A percentile compares a stretch with the other conserved stretches of the same genome.
These are phyloP conservation scores for Polyporus tsugae DNA, from an alignment of 1,284 basidiomycete species.

Conservation along the genomic window DNA sequence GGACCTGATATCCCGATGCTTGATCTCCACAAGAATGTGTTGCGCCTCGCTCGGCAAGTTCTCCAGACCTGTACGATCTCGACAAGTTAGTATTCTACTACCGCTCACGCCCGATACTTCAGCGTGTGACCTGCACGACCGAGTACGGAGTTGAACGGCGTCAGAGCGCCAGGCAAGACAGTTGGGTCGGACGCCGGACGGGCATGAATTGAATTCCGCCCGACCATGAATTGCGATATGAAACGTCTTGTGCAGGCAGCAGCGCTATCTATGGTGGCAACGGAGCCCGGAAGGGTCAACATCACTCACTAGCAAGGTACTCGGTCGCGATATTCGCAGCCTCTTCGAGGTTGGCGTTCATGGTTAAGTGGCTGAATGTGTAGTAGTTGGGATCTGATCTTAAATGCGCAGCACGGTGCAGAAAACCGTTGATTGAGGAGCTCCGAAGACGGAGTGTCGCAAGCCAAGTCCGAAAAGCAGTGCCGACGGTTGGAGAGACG, in stretches of 20 bases:
- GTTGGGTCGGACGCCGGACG: neutral
- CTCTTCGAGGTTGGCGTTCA: slow-evolving; percentile 63
- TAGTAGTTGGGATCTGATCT: neutral
- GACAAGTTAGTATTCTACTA: neutral
- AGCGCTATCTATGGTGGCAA: neutral
- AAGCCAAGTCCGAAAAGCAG: slow-evolving; percentile 25
- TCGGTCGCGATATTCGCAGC: slow-evolving; percentile 75
- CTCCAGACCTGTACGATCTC: slow-evolving; percentile 63
- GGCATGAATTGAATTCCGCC: neutral
- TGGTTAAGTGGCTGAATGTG: slow-evolving; percentile 18
- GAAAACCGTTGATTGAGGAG: slow-evolving; percentile 8
- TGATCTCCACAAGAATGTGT: slow-evolving; percentile 77
- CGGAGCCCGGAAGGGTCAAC: neutral
- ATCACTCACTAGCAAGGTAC: slow-evolving; percentile 65
- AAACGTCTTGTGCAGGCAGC: neutral
- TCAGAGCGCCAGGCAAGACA: neutral
- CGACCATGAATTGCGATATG: slow-evolving; percentile 2
- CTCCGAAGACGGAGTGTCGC: slow-evolving; percentile 11
- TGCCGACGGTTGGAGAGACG: slow-evolving; percentile 18
- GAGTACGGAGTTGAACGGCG: neutral
- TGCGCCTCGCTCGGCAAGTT: slow-evolving; percentile 80
- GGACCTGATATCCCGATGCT: slow-evolving; percentile 59
- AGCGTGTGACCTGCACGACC: neutral
- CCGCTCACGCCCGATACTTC: neutral
- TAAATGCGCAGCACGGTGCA: slow-evolving; percentile 2